These are phyloP conservation scores for Massarina eburnea DNA, from an alignment of 2,329 filamentous ascomycete genomes.

Conservation along the genomic window DNA sequence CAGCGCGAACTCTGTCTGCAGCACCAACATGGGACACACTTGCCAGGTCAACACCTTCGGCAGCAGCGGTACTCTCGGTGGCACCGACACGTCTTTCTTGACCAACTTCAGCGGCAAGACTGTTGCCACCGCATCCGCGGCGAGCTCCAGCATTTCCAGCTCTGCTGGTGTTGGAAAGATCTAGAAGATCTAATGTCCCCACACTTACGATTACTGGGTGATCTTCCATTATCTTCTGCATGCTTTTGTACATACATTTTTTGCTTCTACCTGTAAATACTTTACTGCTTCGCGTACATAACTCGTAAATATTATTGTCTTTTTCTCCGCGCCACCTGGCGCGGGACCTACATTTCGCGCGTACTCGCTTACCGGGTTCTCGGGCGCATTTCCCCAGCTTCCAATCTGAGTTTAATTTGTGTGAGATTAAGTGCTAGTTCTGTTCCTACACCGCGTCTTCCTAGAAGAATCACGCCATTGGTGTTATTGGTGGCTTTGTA, in stretches of 20 bases:
- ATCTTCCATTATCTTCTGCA: no score
- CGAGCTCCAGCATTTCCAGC: constrained; percentile 41
- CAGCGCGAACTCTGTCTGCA: constrained; percentile 47
- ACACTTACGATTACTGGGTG: no score
- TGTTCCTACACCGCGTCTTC: neutral
- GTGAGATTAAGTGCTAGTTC: neutral
- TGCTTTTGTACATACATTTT: no score
- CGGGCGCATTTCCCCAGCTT: neutral
- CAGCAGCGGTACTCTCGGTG: constrained; percentile 26
- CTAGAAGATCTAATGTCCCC: constrained; percentile 4
- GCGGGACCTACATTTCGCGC: neutral
- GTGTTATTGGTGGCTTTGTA: constrained; percentile 1
- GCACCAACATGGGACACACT: constrained; percentile 49
- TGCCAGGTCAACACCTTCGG: constrained; percentile 54
- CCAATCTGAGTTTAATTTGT: neutral
- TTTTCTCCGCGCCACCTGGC: no score
- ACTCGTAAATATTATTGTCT: no score
- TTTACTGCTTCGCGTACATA: no score
- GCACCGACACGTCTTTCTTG: constrained; percentile 52
- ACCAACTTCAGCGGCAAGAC: constrained; percentile 56
- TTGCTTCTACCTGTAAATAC: no score
- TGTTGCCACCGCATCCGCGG: constrained; percentile 49
- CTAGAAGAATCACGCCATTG: neutral
- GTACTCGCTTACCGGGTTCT: constrained; percentile 2
- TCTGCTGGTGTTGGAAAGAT: constrained; percentile 51